Percentiles rank a stretch among this genome's conserved stretches.
phyloP scores from a whole-genome alignment of 495 filamentous ascomycete genomes.

The Penicilliopsis zonata region DNA sequence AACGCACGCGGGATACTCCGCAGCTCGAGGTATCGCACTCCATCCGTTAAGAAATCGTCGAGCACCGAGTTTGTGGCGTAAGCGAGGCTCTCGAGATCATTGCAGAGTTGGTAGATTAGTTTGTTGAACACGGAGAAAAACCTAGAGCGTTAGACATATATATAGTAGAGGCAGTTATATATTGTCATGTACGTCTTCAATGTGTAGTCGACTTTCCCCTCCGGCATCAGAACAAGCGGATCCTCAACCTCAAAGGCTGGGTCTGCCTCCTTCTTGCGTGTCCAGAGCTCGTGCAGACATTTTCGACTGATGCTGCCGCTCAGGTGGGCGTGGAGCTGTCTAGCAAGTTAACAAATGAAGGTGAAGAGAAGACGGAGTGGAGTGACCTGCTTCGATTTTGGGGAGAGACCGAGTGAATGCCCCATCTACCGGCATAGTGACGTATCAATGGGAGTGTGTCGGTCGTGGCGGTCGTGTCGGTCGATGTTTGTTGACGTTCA shows the following conservation, averaged over 20 bases:
- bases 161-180: neutral
- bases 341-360: neutral
- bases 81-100: slow-evolving; percentile 40
- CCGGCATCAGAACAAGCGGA: slow-evolving; percentile 56
- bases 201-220: slow-evolving; percentile 56
- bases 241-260: slow-evolving; percentile 45
- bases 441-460: slow-evolving; percentile 9
- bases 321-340: slow-evolving; percentile 72
- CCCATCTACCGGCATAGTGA: slow-evolving; percentile 16
- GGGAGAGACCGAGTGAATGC: slow-evolving; percentile 23
- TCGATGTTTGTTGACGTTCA: too few species aligned
- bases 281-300: slow-evolving; percentile 69
- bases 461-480: too few species aligned
- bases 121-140: slow-evolving; percentile 73
- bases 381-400: slow-evolving; percentile 25
- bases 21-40: slow-evolving; percentile 70
- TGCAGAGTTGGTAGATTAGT: slow-evolving; percentile 65
- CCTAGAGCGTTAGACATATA: slow-evolving; percentile 12
- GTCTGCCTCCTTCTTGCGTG: slow-evolving; percentile 36
- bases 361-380: neutral
- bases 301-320: slow-evolving; percentile 67
- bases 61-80: slow-evolving; percentile 59
- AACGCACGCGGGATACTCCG: slow-evolving; percentile 66
- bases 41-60: slow-evolving; percentile 56
- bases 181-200: slow-evolving; percentile 46